A percentile compares a stretch with the other conserved stretches of the same genome.
phyloP scores from a whole-genome alignment of 495 filamentous ascomycete genomes.

The Aspergillus affinis region DNA sequence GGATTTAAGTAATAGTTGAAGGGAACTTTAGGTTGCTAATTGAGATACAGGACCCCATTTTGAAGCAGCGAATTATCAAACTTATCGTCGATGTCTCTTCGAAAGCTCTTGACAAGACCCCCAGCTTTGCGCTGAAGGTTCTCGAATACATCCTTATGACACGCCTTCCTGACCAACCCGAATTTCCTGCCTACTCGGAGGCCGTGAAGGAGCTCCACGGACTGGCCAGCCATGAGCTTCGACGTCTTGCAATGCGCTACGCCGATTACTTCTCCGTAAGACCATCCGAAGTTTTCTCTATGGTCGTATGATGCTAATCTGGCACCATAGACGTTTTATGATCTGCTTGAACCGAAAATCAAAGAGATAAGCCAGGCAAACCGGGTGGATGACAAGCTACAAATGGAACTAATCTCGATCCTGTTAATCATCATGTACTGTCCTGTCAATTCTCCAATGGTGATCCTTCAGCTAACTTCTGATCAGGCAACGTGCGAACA shows the following conservation, averaged over 20 bases:
- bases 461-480: constrained; percentile 12
- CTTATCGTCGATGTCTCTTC: constrained; percentile 83
- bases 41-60: constrained; percentile 67
- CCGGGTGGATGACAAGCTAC: constrained; percentile 70
- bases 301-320: constrained; percentile 10
- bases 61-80: constrained; percentile 80
- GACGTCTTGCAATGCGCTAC: constrained; percentile 85
- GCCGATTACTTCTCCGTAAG: constrained; percentile 78
- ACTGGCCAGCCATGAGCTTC: constrained; percentile 79
- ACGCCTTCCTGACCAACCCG: constrained; percentile 64
- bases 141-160: constrained; percentile 88
- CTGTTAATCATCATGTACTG: constrained; percentile 87
- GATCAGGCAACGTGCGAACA: constrained; percentile 71
- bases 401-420: constrained; percentile 65
- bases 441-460: neutral
- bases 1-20: too few species aligned
- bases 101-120: constrained; percentile 72
- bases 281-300: neutral
- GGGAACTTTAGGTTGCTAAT: too few species aligned
- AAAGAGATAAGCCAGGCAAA: constrained; percentile 73
- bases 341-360: constrained; percentile 79
- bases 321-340: constrained; percentile 67
- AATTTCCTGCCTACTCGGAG: constrained; percentile 74
- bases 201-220: constrained; percentile 87
- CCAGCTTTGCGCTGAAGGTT: constrained; percentile 79